Evolutionary conservation across 163 green algal species (phyloP).

Genomic region (Chlorella variabilis): DNA sequence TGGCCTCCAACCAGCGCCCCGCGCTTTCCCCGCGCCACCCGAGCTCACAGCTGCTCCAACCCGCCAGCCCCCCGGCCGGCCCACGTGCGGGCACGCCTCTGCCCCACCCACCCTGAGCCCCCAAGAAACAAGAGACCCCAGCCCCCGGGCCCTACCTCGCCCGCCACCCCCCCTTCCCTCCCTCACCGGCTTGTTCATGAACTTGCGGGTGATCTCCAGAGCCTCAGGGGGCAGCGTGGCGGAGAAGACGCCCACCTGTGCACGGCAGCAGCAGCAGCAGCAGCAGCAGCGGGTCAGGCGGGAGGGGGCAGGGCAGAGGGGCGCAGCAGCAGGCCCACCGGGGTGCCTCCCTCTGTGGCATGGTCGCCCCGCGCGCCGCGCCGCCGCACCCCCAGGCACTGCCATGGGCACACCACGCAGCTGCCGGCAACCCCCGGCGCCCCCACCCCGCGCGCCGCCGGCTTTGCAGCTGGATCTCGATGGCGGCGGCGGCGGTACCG

Average conservation of each 20-base stretch:
- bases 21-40: too few relatives aligned
- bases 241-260: conserved; percentile 98
- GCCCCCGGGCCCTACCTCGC: background rate
- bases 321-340: too few relatives aligned
- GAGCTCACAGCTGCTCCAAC: too few relatives aligned
- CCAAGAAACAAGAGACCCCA: background rate
- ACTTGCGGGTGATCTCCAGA: conserved; percentile 99
- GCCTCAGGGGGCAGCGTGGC: conserved; percentile 98
- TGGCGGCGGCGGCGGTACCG: background rate
- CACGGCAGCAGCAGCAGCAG: background rate
- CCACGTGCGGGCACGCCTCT: background rate
- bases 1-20: too few relatives aligned
- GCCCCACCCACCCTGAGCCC: background rate
- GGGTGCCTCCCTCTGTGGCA: too few relatives aligned
- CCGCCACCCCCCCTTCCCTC: background rate
- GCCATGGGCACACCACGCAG: too few relatives aligned
- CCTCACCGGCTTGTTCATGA: conserved; percentile 99
- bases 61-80: too few relatives aligned
- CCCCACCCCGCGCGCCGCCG: background rate
- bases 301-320: background rate
- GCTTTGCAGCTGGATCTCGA: conserved; percentile 93
- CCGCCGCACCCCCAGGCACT: too few relatives aligned
- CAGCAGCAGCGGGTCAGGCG: background rate
- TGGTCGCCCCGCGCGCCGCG: too few relatives aligned
- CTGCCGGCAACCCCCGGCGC: background rate